Evolutionary conservation across 805 yeast species (phyloP).

Genomic region (Barnettozyma botsteinii): DNA sequence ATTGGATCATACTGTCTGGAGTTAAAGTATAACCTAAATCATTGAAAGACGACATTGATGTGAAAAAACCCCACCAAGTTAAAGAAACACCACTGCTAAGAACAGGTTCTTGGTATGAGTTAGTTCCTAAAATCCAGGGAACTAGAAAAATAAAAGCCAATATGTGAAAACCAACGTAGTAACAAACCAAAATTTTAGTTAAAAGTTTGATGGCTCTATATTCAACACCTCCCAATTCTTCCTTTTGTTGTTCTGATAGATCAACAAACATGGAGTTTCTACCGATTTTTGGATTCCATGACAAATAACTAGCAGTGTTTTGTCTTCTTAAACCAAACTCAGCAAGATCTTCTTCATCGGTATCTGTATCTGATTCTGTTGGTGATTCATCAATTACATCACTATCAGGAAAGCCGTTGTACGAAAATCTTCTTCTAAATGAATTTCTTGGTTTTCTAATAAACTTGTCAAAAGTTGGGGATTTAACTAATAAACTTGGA

Average conservation of each 20-base stretch:
- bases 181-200: constrained; percentile 54
- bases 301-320: constrained; percentile 62
- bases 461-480: constrained; percentile 46
- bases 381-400: constrained; percentile 2
- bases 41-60: constrained; percentile 72
- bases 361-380: constrained; percentile 10
- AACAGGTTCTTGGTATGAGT: constrained; percentile 39
- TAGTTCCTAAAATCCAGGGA: constrained; percentile 51
- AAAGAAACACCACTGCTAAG: constrained; percentile 59
- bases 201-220: constrained; percentile 82
- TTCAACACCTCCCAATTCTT: constrained; percentile 96
- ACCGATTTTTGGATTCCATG: constrained; percentile 90
- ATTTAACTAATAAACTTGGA: constrained; percentile 25
- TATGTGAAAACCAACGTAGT: constrained; percentile 74
- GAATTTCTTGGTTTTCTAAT: constrained; percentile 29
- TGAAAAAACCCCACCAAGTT: constrained; percentile 92
- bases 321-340: constrained; percentile 28
- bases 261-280: constrained; percentile 89
- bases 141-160: constrained; percentile 46
- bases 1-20: constrained; percentile 72
- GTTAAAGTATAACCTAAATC: constrained; percentile 83
- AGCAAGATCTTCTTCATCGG: constrained; percentile 29
- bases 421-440: constrained; percentile 24
- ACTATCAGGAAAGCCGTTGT: constrained; percentile 21
- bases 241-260: constrained; percentile 76